phyloP scores from a whole-genome alignment of 2,329 filamentous ascomycete genomes.

The Ramularia collo-cygni region DNA sequence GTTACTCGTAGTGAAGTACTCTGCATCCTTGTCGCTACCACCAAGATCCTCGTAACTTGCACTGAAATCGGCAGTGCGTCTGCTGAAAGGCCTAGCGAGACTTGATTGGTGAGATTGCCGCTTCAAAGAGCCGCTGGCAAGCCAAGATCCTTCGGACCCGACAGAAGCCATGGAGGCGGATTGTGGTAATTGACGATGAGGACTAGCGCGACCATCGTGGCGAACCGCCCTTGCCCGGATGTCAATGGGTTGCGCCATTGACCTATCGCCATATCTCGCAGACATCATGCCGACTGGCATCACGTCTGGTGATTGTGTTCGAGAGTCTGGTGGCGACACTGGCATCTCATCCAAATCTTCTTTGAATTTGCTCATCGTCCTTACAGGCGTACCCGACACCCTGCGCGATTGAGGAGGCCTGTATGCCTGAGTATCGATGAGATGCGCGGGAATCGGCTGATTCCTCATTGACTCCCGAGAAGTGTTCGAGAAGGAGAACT shows the following conservation, averaged over 20 bases:
- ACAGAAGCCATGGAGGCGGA: constrained; percentile 88
- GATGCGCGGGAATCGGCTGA: constrained; percentile 46
- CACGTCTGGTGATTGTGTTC: constrained; percentile 69
- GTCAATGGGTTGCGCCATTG: constrained; percentile 13
- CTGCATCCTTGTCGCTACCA: constrained; percentile 55
- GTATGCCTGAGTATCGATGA: constrained; percentile 33
- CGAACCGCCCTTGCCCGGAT: constrained; percentile 21
- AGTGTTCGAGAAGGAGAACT: constrained; percentile 72
- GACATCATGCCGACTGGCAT: constrained; percentile 35
- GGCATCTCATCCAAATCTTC: constrained; percentile 78
- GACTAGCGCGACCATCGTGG: constrained; percentile 36
- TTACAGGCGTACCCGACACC: constrained; percentile 57
- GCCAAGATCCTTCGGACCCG: constrained; percentile 93
- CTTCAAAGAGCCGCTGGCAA: constrained; percentile 60
- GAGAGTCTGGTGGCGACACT: constrained; percentile 76
- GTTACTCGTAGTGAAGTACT: constrained; percentile 55
- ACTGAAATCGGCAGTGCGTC: constrained; percentile 46
- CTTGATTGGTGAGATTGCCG: constrained; percentile 40
- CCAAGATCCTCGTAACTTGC: constrained; percentile 59
- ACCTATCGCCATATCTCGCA: too few relatives aligned
- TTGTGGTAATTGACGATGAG: constrained; percentile 34
- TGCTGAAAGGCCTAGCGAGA: constrained; percentile 41
- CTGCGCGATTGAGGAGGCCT: constrained; percentile 34
- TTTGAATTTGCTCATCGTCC: constrained; percentile 83
- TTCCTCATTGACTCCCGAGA: constrained; percentile 78